These are phyloP conservation scores for Durusdinium trenchii DNA, from an alignment of 73 alveolate genomes.

Conservation along the genomic window DNA sequence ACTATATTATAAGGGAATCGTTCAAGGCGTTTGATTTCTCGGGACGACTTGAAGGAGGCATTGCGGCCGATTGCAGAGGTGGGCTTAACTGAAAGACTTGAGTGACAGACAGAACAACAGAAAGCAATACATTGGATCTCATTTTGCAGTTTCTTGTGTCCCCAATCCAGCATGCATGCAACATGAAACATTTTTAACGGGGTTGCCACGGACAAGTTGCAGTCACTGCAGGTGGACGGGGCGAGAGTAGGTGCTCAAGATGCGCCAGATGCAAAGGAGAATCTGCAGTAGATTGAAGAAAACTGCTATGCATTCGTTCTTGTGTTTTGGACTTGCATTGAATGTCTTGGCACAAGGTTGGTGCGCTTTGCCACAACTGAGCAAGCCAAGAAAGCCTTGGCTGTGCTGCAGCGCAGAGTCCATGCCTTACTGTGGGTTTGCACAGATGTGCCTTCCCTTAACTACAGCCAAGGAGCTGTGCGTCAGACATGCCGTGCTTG, in stretches of 20 bases:
- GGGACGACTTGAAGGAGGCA: slow-evolving; percentile 31
- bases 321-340: too few relatives aligned
- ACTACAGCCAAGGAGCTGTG: background rate
- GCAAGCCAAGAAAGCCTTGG: slow-evolving; percentile 25
- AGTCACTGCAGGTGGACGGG: slow-evolving; percentile 8
- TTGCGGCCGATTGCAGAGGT: slow-evolving; percentile 37
- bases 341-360: too few relatives aligned
- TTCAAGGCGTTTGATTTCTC: background rate
- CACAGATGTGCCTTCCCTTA: background rate
- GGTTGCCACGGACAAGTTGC: background rate
- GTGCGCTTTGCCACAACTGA: slow-evolving; percentile 31
- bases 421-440: background rate
- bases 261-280: background rate
- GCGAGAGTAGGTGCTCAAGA: slow-evolving; percentile 53
- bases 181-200: too few relatives aligned
- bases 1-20: too few relatives aligned
- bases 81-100: background rate
- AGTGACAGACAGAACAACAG: too few relatives aligned
- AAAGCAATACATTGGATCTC: too few relatives aligned
- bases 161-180: background rate
- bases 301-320: background rate
- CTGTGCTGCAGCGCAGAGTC: slow-evolving; percentile 36
- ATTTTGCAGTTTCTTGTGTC: too few relatives aligned
- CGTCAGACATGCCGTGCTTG: slow-evolving; percentile 25
- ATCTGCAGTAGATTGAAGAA: too few relatives aligned